phyloP scores from a whole-genome alignment of 768 basidiomycete species.

The Podaxis carcinomalis region DNA sequence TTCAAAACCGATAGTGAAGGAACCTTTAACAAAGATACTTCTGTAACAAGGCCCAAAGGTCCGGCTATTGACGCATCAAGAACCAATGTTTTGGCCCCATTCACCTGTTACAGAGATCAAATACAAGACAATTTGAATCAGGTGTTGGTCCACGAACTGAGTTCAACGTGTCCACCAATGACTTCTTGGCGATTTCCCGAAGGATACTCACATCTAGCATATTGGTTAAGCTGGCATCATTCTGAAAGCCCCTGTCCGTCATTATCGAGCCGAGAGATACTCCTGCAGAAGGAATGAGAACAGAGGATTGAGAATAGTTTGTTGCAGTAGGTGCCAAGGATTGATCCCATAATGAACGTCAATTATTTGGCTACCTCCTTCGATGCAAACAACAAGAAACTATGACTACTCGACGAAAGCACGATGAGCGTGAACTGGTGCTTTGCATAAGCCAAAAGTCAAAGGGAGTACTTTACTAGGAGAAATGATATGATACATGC shows the following conservation, averaged over 20 bases:
- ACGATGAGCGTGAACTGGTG: not conserved
- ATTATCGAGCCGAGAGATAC: conserved; percentile 14
- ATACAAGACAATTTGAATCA: not conserved
- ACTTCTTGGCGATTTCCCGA: conserved; percentile 75
- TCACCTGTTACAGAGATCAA: conserved; percentile 48
- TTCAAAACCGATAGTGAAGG: not conserved
- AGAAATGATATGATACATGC: conserved; percentile 3
- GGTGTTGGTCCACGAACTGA: conserved; percentile 42
- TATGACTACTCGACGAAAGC: not conserved
- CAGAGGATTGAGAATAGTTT: not conserved
- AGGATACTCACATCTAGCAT: conserved; percentile 62
- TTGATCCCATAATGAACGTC: not conserved
- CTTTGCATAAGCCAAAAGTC: not conserved
- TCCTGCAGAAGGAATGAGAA: not conserved
- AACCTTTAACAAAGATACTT: conserved; percentile 90
- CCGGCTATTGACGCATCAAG: conserved; percentile 85
- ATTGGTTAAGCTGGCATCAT: conserved; percentile 5
- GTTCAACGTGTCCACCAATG: conserved; percentile 82
- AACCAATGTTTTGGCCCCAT: conserved; percentile 95
- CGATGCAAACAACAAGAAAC: not conserved
- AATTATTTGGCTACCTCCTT: conserved; percentile 1
- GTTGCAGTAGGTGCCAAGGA: too few relatives aligned
- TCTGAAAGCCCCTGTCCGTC: conserved; percentile 1
- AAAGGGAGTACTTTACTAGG: not conserved
- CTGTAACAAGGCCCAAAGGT: conserved; percentile 91